Evolutionary conservation across 2,329 filamentous ascomycete species (phyloP), one percentile per base, ranked within the genome.

Genomic region (Cytospora paraplurivora): DNA sequence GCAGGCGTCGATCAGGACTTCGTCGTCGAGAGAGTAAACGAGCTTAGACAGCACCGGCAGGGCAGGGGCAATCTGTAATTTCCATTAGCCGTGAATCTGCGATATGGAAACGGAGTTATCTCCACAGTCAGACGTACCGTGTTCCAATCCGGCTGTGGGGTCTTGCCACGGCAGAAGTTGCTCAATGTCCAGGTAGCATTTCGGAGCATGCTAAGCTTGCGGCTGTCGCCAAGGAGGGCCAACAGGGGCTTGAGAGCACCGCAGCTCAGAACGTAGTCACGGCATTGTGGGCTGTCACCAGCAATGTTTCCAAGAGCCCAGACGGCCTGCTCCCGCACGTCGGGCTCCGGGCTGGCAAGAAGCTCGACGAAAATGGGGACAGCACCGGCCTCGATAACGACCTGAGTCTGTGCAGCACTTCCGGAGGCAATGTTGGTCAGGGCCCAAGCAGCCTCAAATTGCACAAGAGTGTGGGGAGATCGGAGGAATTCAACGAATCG

Each of bases 121-220:
- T 44, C 12, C 6, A 44, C 38, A 33, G 49, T 38, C 44, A 52
- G 51, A 84, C 92, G 79, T 84, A 97, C 93, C 44, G 92, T 97
- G 74, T 88, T 87, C 95, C 95, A 99, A 76, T 99, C 95, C 54
- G 95, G 95, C 81, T 99, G 95, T 58, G 95, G 95, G 10, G 94
- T 97, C 87, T 99, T 99, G 80, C 95, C 95, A 83, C 95, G 92
- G 82, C 95, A 99, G 82, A 99, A 99, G 84, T 99, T 99, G 85
- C 95, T 98, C 63, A 99, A 82, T 52, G 95, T 99, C 95, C 95
- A 99, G 32, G 95, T 99, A 41, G 95, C 95, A 76, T 99, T 99
- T 71, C 95, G 87, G 59, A 99, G 88, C 95, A 99, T 99, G 85
- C 93, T 98, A 64, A 99, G 83, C 85, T 99, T 99, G 74, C 95